Evolutionary conservation across 2,329 filamentous ascomycete species (phyloP).

Genomic region (Cladosporium sp.): DNA sequence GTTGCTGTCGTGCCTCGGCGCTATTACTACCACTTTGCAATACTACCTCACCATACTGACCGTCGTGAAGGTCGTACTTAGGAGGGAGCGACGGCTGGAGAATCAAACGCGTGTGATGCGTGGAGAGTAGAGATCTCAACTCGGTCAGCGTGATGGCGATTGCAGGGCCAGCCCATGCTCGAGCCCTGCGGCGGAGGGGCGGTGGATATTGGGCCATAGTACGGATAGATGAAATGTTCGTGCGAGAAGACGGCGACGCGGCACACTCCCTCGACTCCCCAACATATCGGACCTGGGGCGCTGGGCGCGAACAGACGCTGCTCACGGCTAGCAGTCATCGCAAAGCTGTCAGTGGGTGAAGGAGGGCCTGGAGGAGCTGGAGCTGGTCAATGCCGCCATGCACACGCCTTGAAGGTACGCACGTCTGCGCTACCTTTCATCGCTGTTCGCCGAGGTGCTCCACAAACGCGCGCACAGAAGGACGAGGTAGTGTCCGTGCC

Average conservation of each 20-base stretch:
- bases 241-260: neutral
- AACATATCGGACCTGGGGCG: neutral
- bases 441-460: neutral
- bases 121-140: too few relatives aligned
- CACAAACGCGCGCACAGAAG: too few relatives aligned
- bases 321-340: neutral
- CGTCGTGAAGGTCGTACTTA: too few relatives aligned
- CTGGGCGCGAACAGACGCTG: neutral
- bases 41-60: too few relatives aligned
- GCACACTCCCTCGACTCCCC: conserved; percentile 3
- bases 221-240: conserved; percentile 5
- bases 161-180: too few relatives aligned
- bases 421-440: neutral
- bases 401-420: neutral
- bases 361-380: neutral
- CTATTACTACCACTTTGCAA: too few relatives aligned
- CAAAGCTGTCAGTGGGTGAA: neutral
- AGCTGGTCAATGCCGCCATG: neutral
- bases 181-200: too few relatives aligned
- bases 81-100: too few relatives aligned
- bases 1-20: too few relatives aligned
- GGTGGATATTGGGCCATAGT: neutral
- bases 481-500: neutral
- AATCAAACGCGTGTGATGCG: too few relatives aligned
- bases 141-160: too few relatives aligned